Base-by-base conservation (phyloP, 306 rosid species). In the Nissolia schottii region DNA sequence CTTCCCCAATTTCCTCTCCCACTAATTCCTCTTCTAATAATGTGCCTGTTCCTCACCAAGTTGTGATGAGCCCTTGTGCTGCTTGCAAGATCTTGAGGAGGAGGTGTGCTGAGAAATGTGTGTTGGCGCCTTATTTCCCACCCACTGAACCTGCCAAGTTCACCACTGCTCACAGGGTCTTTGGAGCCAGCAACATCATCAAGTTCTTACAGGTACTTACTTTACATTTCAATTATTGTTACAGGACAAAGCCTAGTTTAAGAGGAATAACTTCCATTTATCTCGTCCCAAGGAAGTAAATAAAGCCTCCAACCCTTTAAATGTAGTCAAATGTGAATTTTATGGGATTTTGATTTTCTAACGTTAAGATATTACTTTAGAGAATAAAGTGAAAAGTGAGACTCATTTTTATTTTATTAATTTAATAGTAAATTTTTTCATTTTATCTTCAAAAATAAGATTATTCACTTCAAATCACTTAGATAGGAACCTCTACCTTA, bases 111-210 rank as follows among this genome's bases (percentile, higher is more conserved):
- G 93, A 90, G 0, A 86, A 89, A 80, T 93, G 98, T 55, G 92
- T 93, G 0, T 79, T 93, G 78, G 98, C 98, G 3, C 98, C 98
- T 10, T 93, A 93, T 53, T 93, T 93, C 62, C 98, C 98, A 63
- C 98, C 98, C 25, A 85, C 98, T 3, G 89, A 93, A 8, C 97
- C 98, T 3, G 76, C 89, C 80, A 90, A 93, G 86, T 93, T 93
- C 35, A 88, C 98, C 83, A 93, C 74, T 28, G 98, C 96, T 5
- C 98, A 93, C 37, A 71, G 97, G 3, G 98, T 93, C 45, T 93
- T 90, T 38, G 98, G 98, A 9, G 97, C 98, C 1, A 93, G 98
- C 78, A 93, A 93, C 74, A 90, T 93, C 88, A 93, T 90, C 86
- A 93, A 93, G 83, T 84, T 88, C 83, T 80, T 93, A 73, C 98